phyloP scores from a whole-genome alignment of 1,284 basidiomycete genomes.

The Cryptococcus hybrid region DNA sequence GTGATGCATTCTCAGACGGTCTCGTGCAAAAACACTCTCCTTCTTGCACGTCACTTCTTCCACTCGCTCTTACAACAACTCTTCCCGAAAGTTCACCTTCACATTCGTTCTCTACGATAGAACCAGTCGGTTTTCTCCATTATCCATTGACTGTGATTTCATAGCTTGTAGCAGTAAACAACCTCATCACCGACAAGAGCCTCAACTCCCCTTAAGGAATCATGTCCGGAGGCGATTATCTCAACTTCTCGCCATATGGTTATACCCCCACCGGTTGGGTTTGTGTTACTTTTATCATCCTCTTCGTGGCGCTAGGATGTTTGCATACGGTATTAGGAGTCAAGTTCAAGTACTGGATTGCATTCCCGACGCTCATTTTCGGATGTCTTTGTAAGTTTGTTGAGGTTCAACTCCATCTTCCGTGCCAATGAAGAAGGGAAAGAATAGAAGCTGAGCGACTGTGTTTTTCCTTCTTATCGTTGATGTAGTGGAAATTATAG shows the following conservation, averaged over 20 bases:
- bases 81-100: too few relatives aligned
- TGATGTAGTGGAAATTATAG: constrained; percentile 10
- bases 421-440: neutral
- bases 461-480: neutral
- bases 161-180: too few relatives aligned
- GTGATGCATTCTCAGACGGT: too few relatives aligned
- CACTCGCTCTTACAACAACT: too few relatives aligned
- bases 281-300: constrained; percentile 16
- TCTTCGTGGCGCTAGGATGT: constrained; percentile 17
- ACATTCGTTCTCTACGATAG: too few relatives aligned
- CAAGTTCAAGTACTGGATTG: constrained; percentile 43
- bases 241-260: constrained; percentile 9
- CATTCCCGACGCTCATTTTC: constrained; percentile 16
- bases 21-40: too few relatives aligned
- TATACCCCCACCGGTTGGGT: constrained; percentile 15
- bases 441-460: neutral
- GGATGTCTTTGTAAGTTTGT: constrained; percentile 4
- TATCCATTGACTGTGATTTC: too few relatives aligned
- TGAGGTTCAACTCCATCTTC: neutral
- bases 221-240: neutral
- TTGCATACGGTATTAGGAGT: constrained; percentile 32
- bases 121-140: too few relatives aligned
- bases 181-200: too few relatives aligned
- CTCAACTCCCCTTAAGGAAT: too few relatives aligned
- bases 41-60: too few relatives aligned